Base-by-base conservation (phyloP, 768 basidiomycete species). In the Psilocybe tampanensis region DNA sequence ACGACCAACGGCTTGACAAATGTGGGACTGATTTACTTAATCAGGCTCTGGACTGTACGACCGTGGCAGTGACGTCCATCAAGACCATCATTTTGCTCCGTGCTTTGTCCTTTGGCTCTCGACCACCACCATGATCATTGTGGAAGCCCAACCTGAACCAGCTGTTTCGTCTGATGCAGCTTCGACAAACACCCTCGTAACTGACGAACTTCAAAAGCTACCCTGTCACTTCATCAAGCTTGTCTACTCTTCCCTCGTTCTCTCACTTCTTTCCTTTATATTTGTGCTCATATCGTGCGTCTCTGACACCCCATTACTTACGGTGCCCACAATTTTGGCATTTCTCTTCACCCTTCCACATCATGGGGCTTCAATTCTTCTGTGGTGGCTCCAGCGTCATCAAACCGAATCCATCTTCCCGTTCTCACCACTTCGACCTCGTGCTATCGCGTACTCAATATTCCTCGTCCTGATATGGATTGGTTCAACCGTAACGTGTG, bases 381-480 rank as follows among this genome's bases (percentile, higher is more conserved):
- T 44, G 11, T 18, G 13, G 0, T 54, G 43, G 39, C 52, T 54
- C 12, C 22, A 33, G 7, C 23, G 29, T 8, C 52, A 54, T 26
- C 23, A 54, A 17, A 32, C 24, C 15, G 23, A 54, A 9, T 54
- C 42, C 24, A 54, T 54, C 52, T 54, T 54, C 26, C 52, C 12
- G 1, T 54, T 54, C 19, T 8, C 41, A 7, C 52, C 52, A n/a
- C 19, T 8, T 9, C 44, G 24, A 32, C 22, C 42, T n/a, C 23
- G 22, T 2, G 52, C 52, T 5, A 32, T 54, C 29, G 43, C 24
- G n/a, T 54, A 54, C 42, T 13, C 21, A 21, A 11, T 41, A 8
- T 24, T 54, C 26, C 24, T 45, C n/a, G 17, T 17, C 2, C 4
- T 54, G 13, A 8, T 19, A 3, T 48, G 47, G 47, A 7, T 19